Percentiles rank a stretch among this genome's conserved stretches.
Conservation (phyloP, 164 flowering plant genomes). For the Hamamelis virginiana region DNA sequence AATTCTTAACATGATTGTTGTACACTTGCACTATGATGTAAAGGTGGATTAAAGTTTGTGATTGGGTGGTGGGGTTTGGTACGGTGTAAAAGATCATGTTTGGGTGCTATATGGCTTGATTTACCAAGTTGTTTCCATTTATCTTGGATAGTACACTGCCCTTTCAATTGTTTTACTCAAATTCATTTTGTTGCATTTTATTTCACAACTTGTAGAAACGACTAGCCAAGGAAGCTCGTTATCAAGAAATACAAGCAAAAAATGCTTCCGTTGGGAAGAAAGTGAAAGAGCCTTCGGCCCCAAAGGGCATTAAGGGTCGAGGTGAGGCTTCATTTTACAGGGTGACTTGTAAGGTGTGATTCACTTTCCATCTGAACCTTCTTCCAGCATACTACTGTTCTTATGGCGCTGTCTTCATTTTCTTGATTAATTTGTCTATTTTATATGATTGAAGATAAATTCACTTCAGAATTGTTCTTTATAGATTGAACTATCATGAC, state of each 20-base stretch:
- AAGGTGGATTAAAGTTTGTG: background rate
- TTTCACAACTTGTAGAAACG: constrained; percentile 57
- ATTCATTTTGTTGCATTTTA: constrained; percentile 3
- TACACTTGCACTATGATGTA: background rate
- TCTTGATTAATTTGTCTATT: background rate
- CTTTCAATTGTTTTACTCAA: background rate
- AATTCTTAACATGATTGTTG: background rate
- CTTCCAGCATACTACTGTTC: background rate
- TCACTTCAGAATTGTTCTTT: background rate
- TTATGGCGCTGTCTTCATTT: background rate
- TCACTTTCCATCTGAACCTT: constrained; percentile 14
- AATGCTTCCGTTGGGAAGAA: constrained; percentile 84
- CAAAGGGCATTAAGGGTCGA: constrained; percentile 72
- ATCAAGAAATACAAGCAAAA: constrained; percentile 85
- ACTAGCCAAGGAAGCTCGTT: constrained; percentile 86
- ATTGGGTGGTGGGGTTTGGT: background rate
- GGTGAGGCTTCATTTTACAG: constrained; percentile 93
- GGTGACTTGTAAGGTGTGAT: constrained; percentile 89
- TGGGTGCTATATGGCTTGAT: background rate
- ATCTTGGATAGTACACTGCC: background rate
- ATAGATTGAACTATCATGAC: background rate
- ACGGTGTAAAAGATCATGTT: background rate
- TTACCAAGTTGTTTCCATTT: background rate
- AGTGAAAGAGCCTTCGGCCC: constrained; percentile 57
- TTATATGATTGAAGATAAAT: background rate